These are phyloP conservation scores for Trapa incisa DNA, from an alignment of 345 rosid species.

Conservation along the genomic window DNA sequence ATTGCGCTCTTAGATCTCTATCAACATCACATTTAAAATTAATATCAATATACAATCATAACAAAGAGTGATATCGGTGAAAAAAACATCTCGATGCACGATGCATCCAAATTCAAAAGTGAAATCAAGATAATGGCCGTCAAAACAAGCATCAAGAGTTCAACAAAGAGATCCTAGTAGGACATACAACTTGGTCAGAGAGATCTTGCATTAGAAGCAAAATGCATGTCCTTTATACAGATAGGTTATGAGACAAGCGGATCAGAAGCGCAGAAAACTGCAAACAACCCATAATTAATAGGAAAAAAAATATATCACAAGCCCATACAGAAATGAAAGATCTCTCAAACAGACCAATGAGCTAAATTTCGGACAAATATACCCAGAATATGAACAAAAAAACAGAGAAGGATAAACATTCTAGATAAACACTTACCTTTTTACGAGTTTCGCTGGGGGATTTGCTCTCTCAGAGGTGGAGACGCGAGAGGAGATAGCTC, in stretches of 20 bases:
- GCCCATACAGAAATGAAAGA: background rate
- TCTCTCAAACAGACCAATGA: background rate
- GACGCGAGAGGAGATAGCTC: background rate
- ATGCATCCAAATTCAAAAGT: too few relatives aligned
- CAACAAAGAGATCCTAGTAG: background rate
- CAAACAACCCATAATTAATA: background rate
- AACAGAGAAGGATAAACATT: background rate
- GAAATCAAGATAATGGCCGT: background rate
- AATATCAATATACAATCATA: background rate
- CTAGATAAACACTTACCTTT: background rate
- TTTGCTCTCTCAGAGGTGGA: background rate
- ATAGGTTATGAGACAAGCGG: too few relatives aligned
- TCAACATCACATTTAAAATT: background rate
- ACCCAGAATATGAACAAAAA: background rate
- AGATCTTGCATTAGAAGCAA: background rate
- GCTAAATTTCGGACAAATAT: background rate
- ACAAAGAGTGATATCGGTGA: too few relatives aligned
- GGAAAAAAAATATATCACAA: background rate
- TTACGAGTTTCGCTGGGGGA: conserved; percentile 2
- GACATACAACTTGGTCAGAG: background rate
- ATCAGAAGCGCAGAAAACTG: background rate
- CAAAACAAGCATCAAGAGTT: background rate
- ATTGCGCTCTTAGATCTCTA: background rate
- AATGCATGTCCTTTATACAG: too few relatives aligned
- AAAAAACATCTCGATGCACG: background rate